These are phyloP conservation scores for Epichloe gansuensis DNA, from an alignment of 2,329 filamentous ascomycete genomes.

Conservation along the genomic window DNA sequence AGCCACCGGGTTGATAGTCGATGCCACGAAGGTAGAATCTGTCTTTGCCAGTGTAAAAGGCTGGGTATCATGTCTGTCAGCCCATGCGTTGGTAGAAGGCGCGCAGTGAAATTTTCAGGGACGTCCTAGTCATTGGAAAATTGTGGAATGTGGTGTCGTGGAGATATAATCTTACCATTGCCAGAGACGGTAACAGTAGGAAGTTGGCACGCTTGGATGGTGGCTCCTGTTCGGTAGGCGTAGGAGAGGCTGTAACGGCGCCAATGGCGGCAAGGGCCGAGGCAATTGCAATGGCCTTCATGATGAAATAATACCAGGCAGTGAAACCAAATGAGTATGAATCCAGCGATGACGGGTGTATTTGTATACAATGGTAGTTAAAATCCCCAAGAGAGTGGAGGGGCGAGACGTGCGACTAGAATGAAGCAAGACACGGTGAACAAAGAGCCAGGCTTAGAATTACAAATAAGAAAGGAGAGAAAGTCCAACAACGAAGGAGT, in stretches of 20 bases:
- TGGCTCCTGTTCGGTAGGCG: slow-evolving; percentile 33
- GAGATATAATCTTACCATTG: slow-evolving; percentile 33
- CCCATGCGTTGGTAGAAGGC: not conserved
- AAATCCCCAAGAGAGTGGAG: slow-evolving; percentile 10
- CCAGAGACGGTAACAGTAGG: slow-evolving; percentile 40
- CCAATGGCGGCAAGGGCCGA: slow-evolving; percentile 35
- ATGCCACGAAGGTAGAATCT: slow-evolving; percentile 50
- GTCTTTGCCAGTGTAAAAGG: slow-evolving; percentile 40
- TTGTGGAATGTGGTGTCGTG: too few species aligned
- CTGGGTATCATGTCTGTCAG: slow-evolving; percentile 19
- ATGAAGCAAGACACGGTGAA: slow-evolving; percentile 1
- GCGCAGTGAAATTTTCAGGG: not conserved
- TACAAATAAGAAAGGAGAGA: slow-evolving; percentile 10
- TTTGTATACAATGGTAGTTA: not conserved
- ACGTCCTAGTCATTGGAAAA: not conserved
- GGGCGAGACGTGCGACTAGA: slow-evolving; percentile 4
- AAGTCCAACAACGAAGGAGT: slow-evolving; percentile 27
- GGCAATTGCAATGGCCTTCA: slow-evolving; percentile 37
- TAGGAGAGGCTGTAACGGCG: slow-evolving; percentile 36
- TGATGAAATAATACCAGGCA: slow-evolving; percentile 20
- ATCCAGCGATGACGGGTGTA: not conserved
- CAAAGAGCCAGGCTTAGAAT: slow-evolving; percentile 7
- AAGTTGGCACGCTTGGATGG: slow-evolving; percentile 38
- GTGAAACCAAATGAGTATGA: slow-evolving; percentile 4
- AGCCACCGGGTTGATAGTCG: slow-evolving; percentile 52